Evolutionary conservation across 2,329 filamentous ascomycete genomes (phyloP), one percentile per base, ranked within the genome.

Genomic region (Paecilomyces niveus): DNA sequence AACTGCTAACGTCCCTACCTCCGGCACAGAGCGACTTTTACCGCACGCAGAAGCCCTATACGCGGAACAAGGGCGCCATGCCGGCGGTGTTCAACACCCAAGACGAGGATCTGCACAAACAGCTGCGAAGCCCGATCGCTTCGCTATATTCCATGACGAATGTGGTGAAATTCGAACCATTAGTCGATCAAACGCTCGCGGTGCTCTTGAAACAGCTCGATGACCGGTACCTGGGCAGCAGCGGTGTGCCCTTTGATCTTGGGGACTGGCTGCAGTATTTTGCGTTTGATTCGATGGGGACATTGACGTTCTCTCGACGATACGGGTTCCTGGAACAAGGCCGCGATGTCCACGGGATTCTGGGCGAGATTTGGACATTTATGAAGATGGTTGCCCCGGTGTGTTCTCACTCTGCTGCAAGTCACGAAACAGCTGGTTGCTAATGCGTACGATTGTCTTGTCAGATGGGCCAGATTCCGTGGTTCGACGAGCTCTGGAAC

Each of bases 251-350:
- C 0, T 64, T 66, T 50, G 65, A 68, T 35, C 54, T 73, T 2
- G 67, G 57, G 0, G 31, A 66, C 2, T 74, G 68, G 66, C 52
- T 73, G 33, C 67, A 74, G 51, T 69, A 59, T 29, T 74, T 70
- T 57, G 68, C 72, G 1, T 74, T 70, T 33, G 72, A 75, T 52
- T 67, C 70, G 0, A 71, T 75, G 62, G 65, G 68, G 0, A 65
- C 63, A 2, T 51, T 72, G 57, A 70, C 66, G 0, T 72, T 72
- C 35, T 70, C 69, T 0, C 64, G 66, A 53, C 57, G 64, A 8
- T 68, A 68, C 56, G 68, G 69, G 1, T 71, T 70, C 54, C 54
- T 72, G 7, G 68, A 72, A 22, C 24, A 59, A 10, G 70, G 69
- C 1, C 32, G 54, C 7, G 71, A 72, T 57, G 65, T 69, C 1